A percentile compares a stretch with the other conserved stretches of the same genome.
phyloP scores from a whole-genome alignment of 306 rosid species.

The Gastrolobium villosum region DNA sequence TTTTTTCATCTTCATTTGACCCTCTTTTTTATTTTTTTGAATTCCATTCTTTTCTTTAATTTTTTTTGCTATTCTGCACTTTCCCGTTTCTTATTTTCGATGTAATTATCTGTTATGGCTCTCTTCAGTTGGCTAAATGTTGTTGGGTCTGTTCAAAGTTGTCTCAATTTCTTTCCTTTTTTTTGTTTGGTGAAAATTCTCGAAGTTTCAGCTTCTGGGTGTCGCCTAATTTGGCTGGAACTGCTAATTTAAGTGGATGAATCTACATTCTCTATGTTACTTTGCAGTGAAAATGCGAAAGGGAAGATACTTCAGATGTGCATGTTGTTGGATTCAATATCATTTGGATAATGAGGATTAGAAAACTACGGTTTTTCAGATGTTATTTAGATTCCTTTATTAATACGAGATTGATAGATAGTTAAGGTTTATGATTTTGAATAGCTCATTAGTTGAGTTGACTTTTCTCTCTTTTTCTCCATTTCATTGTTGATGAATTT shows the following conservation, averaged over 20 bases:
- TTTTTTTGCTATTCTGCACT: conserved; percentile 23
- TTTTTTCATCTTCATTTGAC: conserved; percentile 44
- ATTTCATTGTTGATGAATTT: conserved; percentile 4
- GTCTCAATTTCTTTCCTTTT: background rate
- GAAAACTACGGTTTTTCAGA: conserved; percentile 16
- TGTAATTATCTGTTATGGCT: conserved; percentile 6
- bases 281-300: conserved; percentile 32
- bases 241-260: conserved; percentile 36
- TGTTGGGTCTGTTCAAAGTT: conserved; percentile 6
- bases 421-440: conserved; percentile 2
- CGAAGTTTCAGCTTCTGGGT: conserved; percentile 36
- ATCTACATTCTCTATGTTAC: conserved; percentile 1
- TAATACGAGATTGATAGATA: background rate
- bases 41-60: background rate
- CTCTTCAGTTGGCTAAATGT: background rate
- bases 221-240: conserved; percentile 31
- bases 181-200: conserved; percentile 2
- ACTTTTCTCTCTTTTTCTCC: conserved; percentile 15
- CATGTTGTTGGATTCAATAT: conserved; percentile 17
- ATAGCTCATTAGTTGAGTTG: background rate
- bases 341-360: conserved; percentile 2
- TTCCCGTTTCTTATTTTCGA: conserved; percentile 4
- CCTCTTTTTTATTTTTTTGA: background rate
- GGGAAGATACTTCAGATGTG: conserved; percentile 21
- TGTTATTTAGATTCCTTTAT: conserved; percentile 24